Evolutionary conservation across 176 grass and related monocot species (phyloP).

Genomic region (Cenchrus purpureus): DNA sequence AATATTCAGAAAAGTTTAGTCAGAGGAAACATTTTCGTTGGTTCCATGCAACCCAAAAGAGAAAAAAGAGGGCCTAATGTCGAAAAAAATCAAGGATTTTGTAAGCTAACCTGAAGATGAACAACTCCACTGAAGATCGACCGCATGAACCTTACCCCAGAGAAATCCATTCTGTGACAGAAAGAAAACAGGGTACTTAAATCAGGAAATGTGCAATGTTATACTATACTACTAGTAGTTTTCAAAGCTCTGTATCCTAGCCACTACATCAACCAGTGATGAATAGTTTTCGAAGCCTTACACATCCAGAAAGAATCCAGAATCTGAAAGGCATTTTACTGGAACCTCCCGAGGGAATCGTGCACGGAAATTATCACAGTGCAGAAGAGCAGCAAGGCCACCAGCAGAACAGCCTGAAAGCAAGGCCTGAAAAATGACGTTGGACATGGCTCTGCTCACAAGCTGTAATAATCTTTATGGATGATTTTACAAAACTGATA

Average conservation of each 20-base stretch:
- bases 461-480: background rate
- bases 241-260: background rate
- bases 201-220: background rate
- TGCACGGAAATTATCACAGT: constrained; percentile 73
- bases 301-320: constrained; percentile 78
- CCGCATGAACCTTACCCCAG: constrained; percentile 58
- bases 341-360: constrained; percentile 36
- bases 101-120: constrained; percentile 64
- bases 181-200: background rate
- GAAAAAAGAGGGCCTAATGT: background rate
- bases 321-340: constrained; percentile 79
- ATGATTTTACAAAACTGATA: no score
- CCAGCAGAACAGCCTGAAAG: constrained; percentile 85
- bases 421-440: constrained; percentile 50
- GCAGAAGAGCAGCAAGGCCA: constrained; percentile 63
- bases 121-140: constrained; percentile 51
- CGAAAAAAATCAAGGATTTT: no score
- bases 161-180: constrained; percentile 55
- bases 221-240: background rate
- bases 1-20: background rate
- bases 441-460: no score
- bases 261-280: no score
- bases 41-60: background rate
- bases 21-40: no score
- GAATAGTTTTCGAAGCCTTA: constrained; percentile 37